phyloP scores from a whole-genome alignment of 768 basidiomycete genomes.

The Cantharellus cinnabarinus region DNA sequence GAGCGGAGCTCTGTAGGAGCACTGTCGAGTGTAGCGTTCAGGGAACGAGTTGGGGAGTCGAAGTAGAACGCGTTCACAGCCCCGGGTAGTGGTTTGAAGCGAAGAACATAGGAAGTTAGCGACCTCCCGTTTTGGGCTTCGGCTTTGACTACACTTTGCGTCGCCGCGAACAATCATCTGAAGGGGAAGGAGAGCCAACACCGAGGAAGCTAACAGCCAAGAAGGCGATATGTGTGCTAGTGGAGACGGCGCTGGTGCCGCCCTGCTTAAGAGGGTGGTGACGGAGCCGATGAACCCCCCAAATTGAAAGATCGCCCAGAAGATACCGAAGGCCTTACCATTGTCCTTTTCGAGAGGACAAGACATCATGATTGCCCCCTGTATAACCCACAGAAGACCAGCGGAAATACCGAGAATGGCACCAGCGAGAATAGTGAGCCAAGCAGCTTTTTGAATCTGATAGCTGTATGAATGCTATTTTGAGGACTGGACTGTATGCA shows the following conservation, averaged over 20 bases:
- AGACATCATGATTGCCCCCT: conserved; percentile 28
- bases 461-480: conserved; percentile 11
- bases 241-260: conserved; percentile 18
- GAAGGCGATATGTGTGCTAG: conserved; percentile 25
- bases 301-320: conserved; percentile 31
- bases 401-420: conserved; percentile 31
- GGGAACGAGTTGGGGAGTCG: conserved; percentile 26
- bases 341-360: conserved; percentile 38
- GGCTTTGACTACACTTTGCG: conserved; percentile 22
- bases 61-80: conserved; percentile 22
- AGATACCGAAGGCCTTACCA: conserved; percentile 29
- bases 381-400: conserved; percentile 28
- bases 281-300: conserved; percentile 55
- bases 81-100: conserved; percentile 26
- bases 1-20: conserved; percentile 20
- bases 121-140: conserved; percentile 13
- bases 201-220: conserved; percentile 24
- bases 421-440: conserved; percentile 30
- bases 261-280: conserved; percentile 42
- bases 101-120: conserved; percentile 22
- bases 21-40: conserved; percentile 21
- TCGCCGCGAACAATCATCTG: conserved; percentile 21
- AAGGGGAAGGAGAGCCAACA: conserved; percentile 21
- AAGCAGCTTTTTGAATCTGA: conserved; percentile 20
- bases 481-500: background rate